Percentiles rank a stretch among this genome's conserved stretches.
phyloP scores from a whole-genome alignment of 768 basidiomycete genomes.

The Dacryopinax spathularia region DNA sequence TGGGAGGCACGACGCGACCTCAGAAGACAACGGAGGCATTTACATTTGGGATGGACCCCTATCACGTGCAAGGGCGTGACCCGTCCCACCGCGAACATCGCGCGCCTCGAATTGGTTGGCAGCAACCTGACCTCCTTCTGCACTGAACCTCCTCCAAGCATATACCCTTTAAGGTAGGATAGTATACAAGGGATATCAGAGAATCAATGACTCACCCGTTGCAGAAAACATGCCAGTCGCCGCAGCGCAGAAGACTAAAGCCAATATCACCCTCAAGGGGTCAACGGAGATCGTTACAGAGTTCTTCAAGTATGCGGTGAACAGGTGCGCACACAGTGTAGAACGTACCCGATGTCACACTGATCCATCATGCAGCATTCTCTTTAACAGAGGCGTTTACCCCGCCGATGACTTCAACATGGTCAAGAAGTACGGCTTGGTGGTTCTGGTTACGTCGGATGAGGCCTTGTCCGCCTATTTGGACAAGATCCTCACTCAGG shows the following conservation, averaged over 20 bases:
- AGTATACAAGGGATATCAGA: background rate
- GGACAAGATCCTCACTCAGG: constrained; percentile 83
- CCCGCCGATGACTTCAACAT: constrained; percentile 97
- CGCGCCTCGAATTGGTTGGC: no score
- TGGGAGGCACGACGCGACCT: background rate
- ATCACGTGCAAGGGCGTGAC: background rate
- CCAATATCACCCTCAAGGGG: constrained; percentile 78
- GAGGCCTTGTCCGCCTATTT: constrained; percentile 86
- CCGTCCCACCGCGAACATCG: background rate
- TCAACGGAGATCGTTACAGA: constrained; percentile 88
- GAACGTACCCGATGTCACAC: background rate
- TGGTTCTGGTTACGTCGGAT: constrained; percentile 87
- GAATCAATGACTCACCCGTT: background rate
- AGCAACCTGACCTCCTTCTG: no score
- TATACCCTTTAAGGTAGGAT: background rate
- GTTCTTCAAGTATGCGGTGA: constrained; percentile 99
- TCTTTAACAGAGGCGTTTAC: constrained; percentile 94
- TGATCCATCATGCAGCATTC: constrained; percentile 40
- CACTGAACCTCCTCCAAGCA: background rate
- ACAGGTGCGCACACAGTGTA: constrained; percentile 51
- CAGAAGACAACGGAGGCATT: background rate
- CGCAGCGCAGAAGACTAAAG: constrained; percentile 13
- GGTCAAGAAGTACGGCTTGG: constrained; percentile 98
- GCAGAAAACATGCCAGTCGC: background rate
- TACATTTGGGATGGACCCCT: background rate